phyloP scores from a whole-genome alignment of 2,329 filamentous ascomycete species.

The Colletotrichum sp. region DNA sequence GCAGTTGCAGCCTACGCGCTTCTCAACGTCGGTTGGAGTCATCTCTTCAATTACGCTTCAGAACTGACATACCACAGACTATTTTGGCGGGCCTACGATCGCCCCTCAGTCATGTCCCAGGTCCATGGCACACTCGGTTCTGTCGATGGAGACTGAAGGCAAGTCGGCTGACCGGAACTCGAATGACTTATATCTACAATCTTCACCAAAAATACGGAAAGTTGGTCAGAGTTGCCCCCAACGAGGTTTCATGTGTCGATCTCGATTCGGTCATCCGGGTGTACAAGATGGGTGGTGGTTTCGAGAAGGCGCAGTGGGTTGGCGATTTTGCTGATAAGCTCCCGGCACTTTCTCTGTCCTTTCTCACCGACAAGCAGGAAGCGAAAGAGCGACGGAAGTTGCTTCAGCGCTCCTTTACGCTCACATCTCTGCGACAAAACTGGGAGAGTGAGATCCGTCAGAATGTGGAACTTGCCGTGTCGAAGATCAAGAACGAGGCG shows the following conservation, averaged over 20 bases:
- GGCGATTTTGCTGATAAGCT: neutral
- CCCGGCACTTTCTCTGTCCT: neutral
- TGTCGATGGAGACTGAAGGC: neutral
- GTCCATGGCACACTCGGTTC: neutral
- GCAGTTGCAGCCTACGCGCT: neutral
- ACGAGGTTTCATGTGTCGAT: neutral
- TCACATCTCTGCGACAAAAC: slow-evolving; percentile 33
- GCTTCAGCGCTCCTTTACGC: slow-evolving; percentile 43
- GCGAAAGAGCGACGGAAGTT: slow-evolving; percentile 35
- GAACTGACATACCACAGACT: neutral
- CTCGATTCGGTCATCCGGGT: neutral
- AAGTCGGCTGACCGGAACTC: neutral
- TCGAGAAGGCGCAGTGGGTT: neutral
- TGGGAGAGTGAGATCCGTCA: slow-evolving; percentile 36
- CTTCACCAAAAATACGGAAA: neutral
- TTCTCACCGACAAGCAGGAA: neutral
- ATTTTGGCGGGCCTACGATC: neutral
- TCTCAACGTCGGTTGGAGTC: fast-evolving
- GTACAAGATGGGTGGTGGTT: neutral
- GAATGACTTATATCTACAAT: neutral
- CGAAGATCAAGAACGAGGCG: slow-evolving; percentile 48
- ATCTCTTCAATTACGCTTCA: fast-evolving
- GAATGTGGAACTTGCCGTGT: slow-evolving; percentile 42
- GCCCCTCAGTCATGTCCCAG: neutral
- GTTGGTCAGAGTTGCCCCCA: neutral